Evolutionary conservation across 768 basidiomycete species (phyloP).

Genomic region (Amanita thiersii): DNA sequence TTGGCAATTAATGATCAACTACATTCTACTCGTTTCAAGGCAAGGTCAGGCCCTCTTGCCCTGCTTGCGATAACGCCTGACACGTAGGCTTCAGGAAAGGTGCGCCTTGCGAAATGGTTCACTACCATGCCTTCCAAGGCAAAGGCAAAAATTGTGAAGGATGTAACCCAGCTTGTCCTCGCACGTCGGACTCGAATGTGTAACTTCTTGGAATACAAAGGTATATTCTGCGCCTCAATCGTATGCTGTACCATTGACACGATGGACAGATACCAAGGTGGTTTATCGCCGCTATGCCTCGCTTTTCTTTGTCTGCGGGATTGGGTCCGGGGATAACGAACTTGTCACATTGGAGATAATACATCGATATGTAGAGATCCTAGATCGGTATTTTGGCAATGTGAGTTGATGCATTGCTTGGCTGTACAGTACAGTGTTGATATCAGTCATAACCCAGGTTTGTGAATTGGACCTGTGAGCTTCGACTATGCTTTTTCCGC

Average conservation of each 20-base stretch:
- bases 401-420: conserved; percentile 33
- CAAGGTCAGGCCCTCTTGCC: conserved; percentile 53
- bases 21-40: conserved; percentile 94
- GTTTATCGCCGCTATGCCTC: conserved; percentile 96
- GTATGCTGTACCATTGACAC: neutral
- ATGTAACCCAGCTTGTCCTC: conserved; percentile 95
- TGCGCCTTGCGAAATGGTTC: conserved; percentile 98
- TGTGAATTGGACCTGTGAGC: conserved; percentile 93
- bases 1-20: conserved; percentile 95
- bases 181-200: conserved; percentile 96
- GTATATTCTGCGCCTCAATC: conserved; percentile 25
- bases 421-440: conserved; percentile 6
- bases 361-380: conserved; percentile 90
- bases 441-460: conserved; percentile 44
- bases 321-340: conserved; percentile 84
- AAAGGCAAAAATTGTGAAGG: conserved; percentile 97
- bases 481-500: neutral
- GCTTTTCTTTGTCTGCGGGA: conserved; percentile 91
- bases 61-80: conserved; percentile 2
- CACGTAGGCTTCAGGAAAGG: conserved; percentile 61
- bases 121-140: conserved; percentile 84
- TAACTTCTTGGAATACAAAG: conserved; percentile 98
- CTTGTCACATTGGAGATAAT: conserved; percentile 91
- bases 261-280: conserved; percentile 76
- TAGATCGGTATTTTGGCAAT: conserved; percentile 92